A percentile compares a stretch with the other conserved stretches of the same genome.
Evolutionary conservation across 2,329 filamentous ascomycete species (phyloP).

Genomic region (Botrytis fabae): DNA sequence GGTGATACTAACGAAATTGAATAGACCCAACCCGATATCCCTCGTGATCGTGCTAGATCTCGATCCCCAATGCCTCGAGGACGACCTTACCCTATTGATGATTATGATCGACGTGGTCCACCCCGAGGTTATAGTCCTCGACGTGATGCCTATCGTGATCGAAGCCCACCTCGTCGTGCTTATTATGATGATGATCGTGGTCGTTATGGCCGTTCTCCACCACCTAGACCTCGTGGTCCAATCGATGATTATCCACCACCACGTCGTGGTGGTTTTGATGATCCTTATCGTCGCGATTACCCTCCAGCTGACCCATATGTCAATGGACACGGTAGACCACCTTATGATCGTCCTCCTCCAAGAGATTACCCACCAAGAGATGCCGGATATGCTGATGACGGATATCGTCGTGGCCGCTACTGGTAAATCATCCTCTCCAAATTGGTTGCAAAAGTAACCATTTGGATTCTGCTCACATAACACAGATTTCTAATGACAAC

Average conservation of each 20-base stretch:
- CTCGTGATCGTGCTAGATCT: constrained; percentile 69
- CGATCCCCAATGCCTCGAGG: constrained; percentile 68
- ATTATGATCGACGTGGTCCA: constrained; percentile 81
- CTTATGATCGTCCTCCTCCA: constrained; percentile 52
- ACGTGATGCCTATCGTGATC: constrained; percentile 80
- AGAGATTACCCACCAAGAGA: constrained; percentile 42
- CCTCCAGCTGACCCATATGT: constrained; percentile 58
- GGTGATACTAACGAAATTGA: constrained; percentile 30
- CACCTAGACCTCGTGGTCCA: constrained; percentile 63
- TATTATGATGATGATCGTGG: constrained; percentile 83
- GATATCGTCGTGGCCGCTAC: constrained; percentile 39
- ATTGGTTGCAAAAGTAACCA: constrained; percentile 13
- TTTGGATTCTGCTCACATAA: constrained; percentile 26
- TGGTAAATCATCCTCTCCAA: constrained; percentile 34
- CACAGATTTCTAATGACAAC: constrained; percentile 26
- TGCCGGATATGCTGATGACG: constrained; percentile 36
- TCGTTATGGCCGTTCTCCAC: constrained; percentile 79
- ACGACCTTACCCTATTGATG: constrained; percentile 71
- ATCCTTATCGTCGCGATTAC: constrained; percentile 72
- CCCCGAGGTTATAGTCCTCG: constrained; percentile 84
- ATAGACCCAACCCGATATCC: constrained; percentile 78
- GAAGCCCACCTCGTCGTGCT: constrained; percentile 76
- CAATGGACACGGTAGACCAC: constrained; percentile 50
- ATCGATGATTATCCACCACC: constrained; percentile 77
- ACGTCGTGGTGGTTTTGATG: constrained; percentile 68